Base-by-base conservation (phyloP, 2,329 filamentous ascomycete species). In the Talaromyces sp. region DNA sequence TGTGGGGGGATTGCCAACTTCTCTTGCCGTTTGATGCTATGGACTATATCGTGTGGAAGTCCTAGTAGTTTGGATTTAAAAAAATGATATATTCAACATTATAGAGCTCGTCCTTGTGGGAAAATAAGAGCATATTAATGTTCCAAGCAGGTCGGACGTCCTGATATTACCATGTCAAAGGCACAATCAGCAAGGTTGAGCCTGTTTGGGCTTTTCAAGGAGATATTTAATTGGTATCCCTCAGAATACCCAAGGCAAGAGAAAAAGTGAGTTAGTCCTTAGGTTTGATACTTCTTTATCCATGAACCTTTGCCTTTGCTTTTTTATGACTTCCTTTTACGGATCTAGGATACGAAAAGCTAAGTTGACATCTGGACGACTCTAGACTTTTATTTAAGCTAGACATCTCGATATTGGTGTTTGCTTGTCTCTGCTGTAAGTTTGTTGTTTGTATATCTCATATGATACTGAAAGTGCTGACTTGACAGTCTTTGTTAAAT, bases 201-300 rank as follows among this genome's bases (percentile, higher is more conserved):
- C 31, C 60, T 62, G 14, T 62, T 65, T 56, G 66, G 62, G 5
- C 51, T 70, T 1, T n/a, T 72, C 14, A 73, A 72, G 30, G 71
- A 73, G 51, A 60, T 73, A 1, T 72, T 73, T 57, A 73, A 72
- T 47, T 73, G 72, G 71, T 73, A 73, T 60, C 71, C 72, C 1
- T 68, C 70, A 3, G 40, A 64, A 0, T 73, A 73, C 65, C 67
- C 70, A 16, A 40, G 64, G 0, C 66, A 71, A n/a, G 72, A 73
- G 47, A 65, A 68, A 61, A 71, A 65, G 69, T 72, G n/a, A 63
- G 67, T 57, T 44, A 2, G n/a, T 34, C 36, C 34, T 16, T 2
- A 4, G 34, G 6, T 36, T 4, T 12, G 16, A 14, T 5, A 7
- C 0, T 6, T 33, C 4, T 36, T 36, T 36, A 36, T 16, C 14